Percentiles rank a stretch among this genome's conserved stretches.
Evolutionary conservation across 139 green algal genomes (phyloP).

Genomic region (Chlorokybus atmophyticus): DNA sequence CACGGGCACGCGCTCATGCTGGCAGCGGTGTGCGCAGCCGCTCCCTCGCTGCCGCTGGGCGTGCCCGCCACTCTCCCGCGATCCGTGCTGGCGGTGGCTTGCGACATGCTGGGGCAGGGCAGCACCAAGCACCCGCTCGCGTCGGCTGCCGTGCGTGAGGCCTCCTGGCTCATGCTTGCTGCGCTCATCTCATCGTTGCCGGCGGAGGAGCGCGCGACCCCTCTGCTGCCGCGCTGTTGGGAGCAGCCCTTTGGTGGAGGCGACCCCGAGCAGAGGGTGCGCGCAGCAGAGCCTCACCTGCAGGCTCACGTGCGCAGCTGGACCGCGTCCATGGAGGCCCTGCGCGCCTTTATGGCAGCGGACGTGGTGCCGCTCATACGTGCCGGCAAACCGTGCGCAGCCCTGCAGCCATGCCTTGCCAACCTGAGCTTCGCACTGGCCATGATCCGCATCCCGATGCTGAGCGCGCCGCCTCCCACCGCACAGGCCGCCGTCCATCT

Average conservation of each 20-base stretch:
- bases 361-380: constrained; percentile 19
- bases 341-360: constrained; percentile 19
- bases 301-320: too few species aligned
- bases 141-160: constrained; percentile 12
- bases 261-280: too few species aligned
- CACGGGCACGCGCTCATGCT: too few species aligned
- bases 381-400: background rate
- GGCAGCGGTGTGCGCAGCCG: too few species aligned
- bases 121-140: constrained; percentile 2
- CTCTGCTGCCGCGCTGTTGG: too few species aligned
- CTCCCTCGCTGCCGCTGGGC: too few species aligned
- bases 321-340: constrained; percentile 24
- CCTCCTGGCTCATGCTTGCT: constrained; percentile 18
- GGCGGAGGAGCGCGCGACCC: too few species aligned
- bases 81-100: constrained; percentile 16
- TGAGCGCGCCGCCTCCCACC: constrained; percentile 10
- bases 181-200: constrained; percentile 17
- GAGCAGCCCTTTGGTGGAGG: too few species aligned
- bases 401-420: constrained; percentile 16
- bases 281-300: too few species aligned
- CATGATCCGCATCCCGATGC: background rate
- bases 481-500: constrained; percentile 8
- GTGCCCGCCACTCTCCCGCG: background rate
- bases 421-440: constrained; percentile 11
- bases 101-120: constrained; percentile 15